These are phyloP conservation scores for Nannochloris sp. DNA, from an alignment of 139 green algal genomes.

Conservation along the genomic window DNA sequence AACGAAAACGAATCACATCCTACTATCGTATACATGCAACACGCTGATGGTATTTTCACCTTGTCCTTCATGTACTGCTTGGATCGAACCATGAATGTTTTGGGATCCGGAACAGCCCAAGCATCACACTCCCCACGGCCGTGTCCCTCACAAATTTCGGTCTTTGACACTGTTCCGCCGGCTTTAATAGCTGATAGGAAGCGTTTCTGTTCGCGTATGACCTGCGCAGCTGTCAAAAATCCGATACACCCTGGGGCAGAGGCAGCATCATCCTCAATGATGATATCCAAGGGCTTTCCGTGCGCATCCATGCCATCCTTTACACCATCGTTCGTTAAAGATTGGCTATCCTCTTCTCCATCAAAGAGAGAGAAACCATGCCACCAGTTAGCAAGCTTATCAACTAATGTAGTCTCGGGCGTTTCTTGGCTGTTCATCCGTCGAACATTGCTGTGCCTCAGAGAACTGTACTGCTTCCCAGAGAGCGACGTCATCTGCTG, in stretches of 20 bases:
- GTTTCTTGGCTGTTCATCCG: no score
- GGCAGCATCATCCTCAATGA: neutral
- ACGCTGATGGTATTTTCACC: slow-evolving; percentile 39
- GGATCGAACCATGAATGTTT: slow-evolving; percentile 20
- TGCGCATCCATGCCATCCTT: no score
- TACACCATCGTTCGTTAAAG: no score
- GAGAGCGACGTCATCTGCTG: no score
- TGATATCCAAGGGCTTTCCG: neutral
- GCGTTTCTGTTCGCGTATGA: neutral
- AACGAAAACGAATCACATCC: slow-evolving; percentile 60
- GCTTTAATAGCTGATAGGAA: slow-evolving; percentile 15
- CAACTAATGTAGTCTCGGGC: neutral
- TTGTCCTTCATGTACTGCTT: slow-evolving; percentile 37
- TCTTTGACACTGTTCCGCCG: slow-evolving; percentile 11
- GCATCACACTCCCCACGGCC: neutral
- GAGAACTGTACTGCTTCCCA: no score
- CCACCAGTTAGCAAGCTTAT: neutral
- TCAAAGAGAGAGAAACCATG: neutral
- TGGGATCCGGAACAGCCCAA: slow-evolving; percentile 14
- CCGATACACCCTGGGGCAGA: slow-evolving; percentile 13
- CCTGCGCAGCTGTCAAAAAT: slow-evolving; percentile 10
- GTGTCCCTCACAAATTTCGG: neutral
- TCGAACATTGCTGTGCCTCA: no score
- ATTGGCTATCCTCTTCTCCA: no score
- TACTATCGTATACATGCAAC: slow-evolving; percentile 60